Percentiles rank a stretch among this genome's conserved stretches.
phyloP scores from a whole-genome alignment of 2,329 filamentous ascomycete genomes.

The Pseudocercospora eumusae region DNA sequence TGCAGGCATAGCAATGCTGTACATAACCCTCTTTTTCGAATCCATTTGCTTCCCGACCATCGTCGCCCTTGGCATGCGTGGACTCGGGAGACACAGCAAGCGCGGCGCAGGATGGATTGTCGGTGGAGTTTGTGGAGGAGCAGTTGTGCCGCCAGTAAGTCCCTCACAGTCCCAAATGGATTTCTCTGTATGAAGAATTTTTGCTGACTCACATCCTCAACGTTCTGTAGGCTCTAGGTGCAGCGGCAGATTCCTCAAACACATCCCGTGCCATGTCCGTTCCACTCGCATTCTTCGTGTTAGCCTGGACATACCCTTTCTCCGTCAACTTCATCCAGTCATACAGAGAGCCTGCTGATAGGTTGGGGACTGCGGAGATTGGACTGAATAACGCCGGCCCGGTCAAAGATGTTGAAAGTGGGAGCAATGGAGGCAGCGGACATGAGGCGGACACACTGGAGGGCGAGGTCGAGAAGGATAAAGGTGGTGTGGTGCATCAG shows the following conservation, averaged over 20 bases:
- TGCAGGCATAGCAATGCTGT: constrained; percentile 60
- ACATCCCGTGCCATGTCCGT: constrained; percentile 27
- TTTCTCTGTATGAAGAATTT: background rate
- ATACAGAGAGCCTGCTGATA: constrained; percentile 65
- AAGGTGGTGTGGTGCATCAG: constrained; percentile 21
- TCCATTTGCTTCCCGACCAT: constrained; percentile 81
- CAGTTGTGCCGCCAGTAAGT: constrained; percentile 59
- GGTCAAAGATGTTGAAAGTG: constrained; percentile 37
- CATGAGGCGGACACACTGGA: constrained; percentile 5
- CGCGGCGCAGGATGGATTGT: constrained; percentile 73
- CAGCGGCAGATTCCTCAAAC: constrained; percentile 61
- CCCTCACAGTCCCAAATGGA: background rate
- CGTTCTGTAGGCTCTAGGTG: constrained; percentile 58
- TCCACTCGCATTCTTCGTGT: constrained; percentile 51
- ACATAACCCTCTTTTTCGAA: constrained; percentile 73
- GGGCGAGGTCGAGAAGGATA: constrained; percentile 16
- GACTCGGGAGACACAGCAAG: constrained; percentile 74
- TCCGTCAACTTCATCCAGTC: constrained; percentile 64
- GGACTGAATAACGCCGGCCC: background rate
- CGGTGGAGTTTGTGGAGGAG: constrained; percentile 73
- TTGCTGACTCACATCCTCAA: background rate
- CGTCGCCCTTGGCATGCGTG: constrained; percentile 75
- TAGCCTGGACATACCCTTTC: constrained; percentile 50
- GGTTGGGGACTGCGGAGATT: constrained; percentile 40
- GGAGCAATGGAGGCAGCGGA: constrained; percentile 10